These are phyloP conservation scores for Gastrolobium villosum DNA, from an alignment of 306 rosid species.

Conservation along the genomic window DNA sequence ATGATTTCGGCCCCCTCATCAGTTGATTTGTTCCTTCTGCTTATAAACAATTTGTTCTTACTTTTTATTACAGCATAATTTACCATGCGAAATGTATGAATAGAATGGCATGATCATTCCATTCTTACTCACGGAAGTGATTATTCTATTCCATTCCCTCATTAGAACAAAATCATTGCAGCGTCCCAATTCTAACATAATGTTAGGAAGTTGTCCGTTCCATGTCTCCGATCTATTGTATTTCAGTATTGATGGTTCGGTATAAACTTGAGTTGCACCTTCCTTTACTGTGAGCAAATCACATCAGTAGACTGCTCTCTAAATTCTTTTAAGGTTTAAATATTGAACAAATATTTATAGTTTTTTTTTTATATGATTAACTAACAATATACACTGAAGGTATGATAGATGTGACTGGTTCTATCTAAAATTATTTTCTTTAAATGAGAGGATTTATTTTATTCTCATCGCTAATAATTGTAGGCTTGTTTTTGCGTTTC, in stretches of 20 bases:
- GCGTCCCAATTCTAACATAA: not conserved
- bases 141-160: constrained; percentile 12
- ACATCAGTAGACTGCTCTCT: not conserved
- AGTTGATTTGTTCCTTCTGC: not conserved
- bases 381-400: constrained; percentile 12
- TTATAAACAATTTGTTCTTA: not conserved
- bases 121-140: not conserved
- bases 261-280: constrained; percentile 15
- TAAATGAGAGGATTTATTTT: constrained; percentile 28
- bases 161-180: not conserved
- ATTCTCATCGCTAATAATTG: not conserved
- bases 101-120: not conserved
- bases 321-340: not conserved
- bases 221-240: not conserved
- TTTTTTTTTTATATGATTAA: constrained; percentile 9
- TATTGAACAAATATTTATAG: not conserved
- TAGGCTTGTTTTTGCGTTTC: constrained; percentile 20
- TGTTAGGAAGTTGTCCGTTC: constrained; percentile 16
- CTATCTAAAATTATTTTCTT: constrained; percentile 15
- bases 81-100: not conserved
- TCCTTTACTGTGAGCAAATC: constrained; percentile 10
- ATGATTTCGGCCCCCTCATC: not conserved
- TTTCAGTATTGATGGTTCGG: not conserved
- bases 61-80: constrained; percentile 11
- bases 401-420: constrained; percentile 17